phyloP scores from a whole-genome alignment of 768 basidiomycete species.

The Flagelloscypha sp. region DNA sequence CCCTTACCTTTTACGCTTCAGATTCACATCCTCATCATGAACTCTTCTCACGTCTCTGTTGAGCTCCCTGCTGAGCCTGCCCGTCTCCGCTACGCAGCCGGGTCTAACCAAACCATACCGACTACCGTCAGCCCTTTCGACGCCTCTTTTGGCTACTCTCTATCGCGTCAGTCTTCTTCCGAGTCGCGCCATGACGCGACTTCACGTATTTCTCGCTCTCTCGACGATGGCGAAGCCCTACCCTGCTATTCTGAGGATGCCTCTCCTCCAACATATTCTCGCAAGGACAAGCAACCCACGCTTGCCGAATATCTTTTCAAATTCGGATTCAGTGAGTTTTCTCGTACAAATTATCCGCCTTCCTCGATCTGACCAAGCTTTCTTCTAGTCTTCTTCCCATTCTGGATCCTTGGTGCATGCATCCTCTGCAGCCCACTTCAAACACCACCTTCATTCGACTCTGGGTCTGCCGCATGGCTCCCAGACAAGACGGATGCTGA shows the following conservation, averaged over 20 bases:
- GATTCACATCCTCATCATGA: background rate
- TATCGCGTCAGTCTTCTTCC: no score
- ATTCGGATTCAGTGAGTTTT: slow-evolving; percentile 39
- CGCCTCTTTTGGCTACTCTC: slow-evolving; percentile 21
- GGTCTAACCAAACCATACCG: no score
- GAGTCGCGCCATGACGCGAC: slow-evolving; percentile 27
- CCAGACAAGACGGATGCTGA: slow-evolving; percentile 28
- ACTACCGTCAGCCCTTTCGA: no score
- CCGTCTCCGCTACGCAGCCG: no score
- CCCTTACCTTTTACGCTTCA: no score
- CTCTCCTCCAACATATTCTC: slow-evolving; percentile 23
- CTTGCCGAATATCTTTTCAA: slow-evolving; percentile 42
- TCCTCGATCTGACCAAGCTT: background rate
- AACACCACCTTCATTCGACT: slow-evolving; percentile 20
- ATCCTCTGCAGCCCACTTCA: slow-evolving; percentile 33
- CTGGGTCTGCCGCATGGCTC: slow-evolving; percentile 20
- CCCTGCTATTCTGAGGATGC: slow-evolving; percentile 9
- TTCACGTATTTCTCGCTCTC: no score
- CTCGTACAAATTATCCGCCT: background rate
- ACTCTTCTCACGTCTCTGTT: background rate
- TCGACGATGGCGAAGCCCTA: no score
- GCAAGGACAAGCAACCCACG: slow-evolving; percentile 29
- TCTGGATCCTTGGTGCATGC: slow-evolving; percentile 36
- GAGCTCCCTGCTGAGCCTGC: no score
- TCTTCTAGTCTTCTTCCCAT: slow-evolving; percentile 36